Evolutionary conservation across 257 asterid genomes (phyloP).

Genomic region (Petunia secreta): DNA sequence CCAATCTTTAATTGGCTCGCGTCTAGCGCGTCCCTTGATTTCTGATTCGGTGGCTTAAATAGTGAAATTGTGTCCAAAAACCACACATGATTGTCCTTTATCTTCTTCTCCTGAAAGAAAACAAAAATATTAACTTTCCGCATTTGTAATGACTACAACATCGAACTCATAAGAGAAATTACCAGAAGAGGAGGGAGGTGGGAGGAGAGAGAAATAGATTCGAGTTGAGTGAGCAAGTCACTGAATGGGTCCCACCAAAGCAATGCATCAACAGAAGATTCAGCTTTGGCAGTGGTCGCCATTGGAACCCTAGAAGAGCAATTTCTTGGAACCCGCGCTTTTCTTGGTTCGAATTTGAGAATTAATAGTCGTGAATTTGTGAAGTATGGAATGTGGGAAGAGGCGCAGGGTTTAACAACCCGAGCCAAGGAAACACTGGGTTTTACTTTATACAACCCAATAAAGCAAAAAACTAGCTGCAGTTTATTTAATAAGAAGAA

Average conservation of each 20-base stretch:
- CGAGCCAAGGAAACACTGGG: neutral
- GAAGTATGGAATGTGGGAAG: neutral
- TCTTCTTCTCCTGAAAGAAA: slow-evolving; percentile 61
- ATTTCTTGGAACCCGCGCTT: slow-evolving; percentile 14
- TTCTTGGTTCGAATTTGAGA: slow-evolving; percentile 20
- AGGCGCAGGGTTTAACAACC: slow-evolving; percentile 7
- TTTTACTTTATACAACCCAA: neutral
- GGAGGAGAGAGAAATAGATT: slow-evolving; percentile 59
- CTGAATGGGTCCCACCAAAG: slow-evolving; percentile 98
- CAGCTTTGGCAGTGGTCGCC: slow-evolving; percentile 48
- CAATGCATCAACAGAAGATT: slow-evolving; percentile 60
- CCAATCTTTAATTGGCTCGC: slow-evolving; percentile 62
- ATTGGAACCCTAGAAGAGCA: slow-evolving; percentile 36
- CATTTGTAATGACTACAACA: slow-evolving; percentile 5
- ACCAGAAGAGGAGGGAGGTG: slow-evolving; percentile 65
- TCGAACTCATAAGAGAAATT: slow-evolving; percentile 2
- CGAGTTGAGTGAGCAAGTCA: slow-evolving; percentile 66
- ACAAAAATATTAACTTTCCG: slow-evolving; percentile 14
- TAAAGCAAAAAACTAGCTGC: no score
- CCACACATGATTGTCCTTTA: slow-evolving; percentile 81
- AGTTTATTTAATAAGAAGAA: no score
- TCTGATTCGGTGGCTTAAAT: slow-evolving; percentile 71
- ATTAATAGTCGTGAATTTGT: neutral
- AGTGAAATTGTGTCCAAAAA: slow-evolving; percentile 53
- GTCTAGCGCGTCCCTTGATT: slow-evolving; percentile 82